A percentile compares a stretch with the other conserved stretches of the same genome.
Conservation (phyloP, 1,284 basidiomycete genomes). For the Takashimella tepidaria region DNA sequence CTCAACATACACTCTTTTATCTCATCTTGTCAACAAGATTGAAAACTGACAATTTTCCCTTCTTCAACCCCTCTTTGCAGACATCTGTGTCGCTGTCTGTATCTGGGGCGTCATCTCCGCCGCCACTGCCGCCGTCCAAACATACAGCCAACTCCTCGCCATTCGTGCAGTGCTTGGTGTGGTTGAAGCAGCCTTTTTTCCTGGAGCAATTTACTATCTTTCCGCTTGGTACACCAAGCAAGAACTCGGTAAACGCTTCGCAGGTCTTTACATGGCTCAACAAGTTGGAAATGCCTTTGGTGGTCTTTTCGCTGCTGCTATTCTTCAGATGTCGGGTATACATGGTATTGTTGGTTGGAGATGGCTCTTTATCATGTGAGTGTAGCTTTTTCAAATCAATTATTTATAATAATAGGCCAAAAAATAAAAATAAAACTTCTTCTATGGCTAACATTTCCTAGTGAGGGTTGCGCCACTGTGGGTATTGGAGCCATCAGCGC, state of each 20-base stretch:
- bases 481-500: conserved; percentile 17
- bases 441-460: background rate
- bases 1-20: background rate
- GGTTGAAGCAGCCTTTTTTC: conserved; percentile 22
- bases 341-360: conserved; percentile 12
- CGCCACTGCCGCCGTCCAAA: conserved; percentile 32
- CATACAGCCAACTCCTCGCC: conserved; percentile 24
- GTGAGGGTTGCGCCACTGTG: conserved; percentile 26
- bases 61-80: too few species aligned
- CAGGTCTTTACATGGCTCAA: conserved; percentile 15
- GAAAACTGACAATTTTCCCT: conserved; percentile 1
- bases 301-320: conserved; percentile 15
- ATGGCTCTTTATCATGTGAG: conserved; percentile 19
- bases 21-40: background rate
- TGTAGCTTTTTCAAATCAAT: background rate
- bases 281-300: conserved; percentile 16
- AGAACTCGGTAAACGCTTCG: conserved; percentile 19
- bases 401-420: too few species aligned
- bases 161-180: conserved; percentile 18
- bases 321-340: conserved; percentile 12
- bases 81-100: conserved; percentile 28
- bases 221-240: conserved; percentile 19
- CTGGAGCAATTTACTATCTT: conserved; percentile 21
- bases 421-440: too few species aligned
- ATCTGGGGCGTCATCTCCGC: conserved; percentile 42